A percentile compares a stretch with the other conserved stretches of the same genome.
These are phyloP conservation scores for Eucalyptus polyanthemos DNA, from an alignment of 345 rosid species.

Conservation along the genomic window DNA sequence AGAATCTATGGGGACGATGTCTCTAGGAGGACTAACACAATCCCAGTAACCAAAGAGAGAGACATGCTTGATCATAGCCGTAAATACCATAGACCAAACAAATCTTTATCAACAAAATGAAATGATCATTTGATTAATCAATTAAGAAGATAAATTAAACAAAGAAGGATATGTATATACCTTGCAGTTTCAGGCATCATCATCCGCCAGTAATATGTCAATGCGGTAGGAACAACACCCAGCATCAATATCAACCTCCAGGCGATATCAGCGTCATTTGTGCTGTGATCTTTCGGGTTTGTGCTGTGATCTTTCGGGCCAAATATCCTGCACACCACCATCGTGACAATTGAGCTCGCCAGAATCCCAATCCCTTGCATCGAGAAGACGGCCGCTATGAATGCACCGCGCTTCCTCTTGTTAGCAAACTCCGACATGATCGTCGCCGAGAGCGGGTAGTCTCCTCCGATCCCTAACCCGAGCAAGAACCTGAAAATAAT, in stretches of 20 bases:
- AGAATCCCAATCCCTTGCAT: slow-evolving; percentile 69
- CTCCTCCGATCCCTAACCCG: slow-evolving; percentile 63
- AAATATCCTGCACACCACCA: slow-evolving; percentile 30
- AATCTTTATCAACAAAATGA: neutral
- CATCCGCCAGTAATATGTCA: slow-evolving; percentile 71
- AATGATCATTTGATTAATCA: neutral
- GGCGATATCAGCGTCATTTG: slow-evolving; percentile 37
- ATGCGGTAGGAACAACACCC: slow-evolving; percentile 57
- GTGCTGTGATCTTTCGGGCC: slow-evolving; percentile 5
- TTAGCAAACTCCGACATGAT: slow-evolving; percentile 79
- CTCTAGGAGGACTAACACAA: neutral
- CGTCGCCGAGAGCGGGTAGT: slow-evolving; percentile 65
- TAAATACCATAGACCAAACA: too few relatives aligned
- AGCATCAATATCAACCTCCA: slow-evolving; percentile 67
- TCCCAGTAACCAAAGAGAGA: neutral
- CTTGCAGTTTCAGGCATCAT: slow-evolving; percentile 79
- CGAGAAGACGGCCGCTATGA: slow-evolving; percentile 56
- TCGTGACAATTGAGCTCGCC: slow-evolving; percentile 36
- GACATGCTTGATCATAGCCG: neutral
- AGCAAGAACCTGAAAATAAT: slow-evolving; percentile 33
- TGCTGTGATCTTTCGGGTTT: neutral
- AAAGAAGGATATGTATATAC: neutral
- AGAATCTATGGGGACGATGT: neutral
- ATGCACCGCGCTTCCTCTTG: slow-evolving; percentile 45
- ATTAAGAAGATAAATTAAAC: neutral